Conservation (phyloP, 495 filamentous ascomycete genomes). For the Jackrogersella minutella region DNA sequence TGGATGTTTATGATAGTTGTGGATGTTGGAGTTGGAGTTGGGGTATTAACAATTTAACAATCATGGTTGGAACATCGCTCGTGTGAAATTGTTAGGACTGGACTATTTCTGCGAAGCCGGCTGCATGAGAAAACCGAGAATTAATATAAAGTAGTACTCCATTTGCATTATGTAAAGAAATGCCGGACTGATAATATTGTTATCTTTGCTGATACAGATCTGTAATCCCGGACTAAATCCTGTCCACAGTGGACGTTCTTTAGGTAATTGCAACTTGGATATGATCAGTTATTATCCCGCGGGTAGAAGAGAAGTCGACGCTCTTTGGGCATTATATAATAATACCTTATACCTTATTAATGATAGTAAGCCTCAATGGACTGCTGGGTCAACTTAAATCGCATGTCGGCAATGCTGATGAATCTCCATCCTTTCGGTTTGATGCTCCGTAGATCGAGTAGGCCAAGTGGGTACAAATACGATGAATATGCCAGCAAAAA, state of each 20-base stretch:
- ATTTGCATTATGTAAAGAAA: slow-evolving; percentile 17
- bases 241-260: no score
- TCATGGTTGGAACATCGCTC: background rate
- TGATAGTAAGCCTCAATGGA: no score
- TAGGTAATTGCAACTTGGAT: background rate
- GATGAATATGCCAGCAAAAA: slow-evolving; percentile 1
- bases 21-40: background rate
- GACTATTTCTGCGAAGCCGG: slow-evolving; percentile 4
- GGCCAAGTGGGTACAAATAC: slow-evolving; percentile 18
- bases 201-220: background rate
- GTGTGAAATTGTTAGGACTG: background rate
- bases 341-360: no score
- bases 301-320: background rate
- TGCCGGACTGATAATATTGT: background rate
- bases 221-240: background rate
- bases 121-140: background rate
- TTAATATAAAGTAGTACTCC: background rate
- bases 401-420: no score
- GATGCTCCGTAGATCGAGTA: slow-evolving; percentile 41
- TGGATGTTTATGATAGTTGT: background rate
- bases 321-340: slow-evolving; percentile 2
- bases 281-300: background rate
- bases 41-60: background rate
- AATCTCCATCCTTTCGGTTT: slow-evolving; percentile 34
- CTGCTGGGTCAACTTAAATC: no score